These are phyloP conservation scores for Ampelocalamus luodianensis DNA, from an alignment of 176 grass and related monocot genomes.

Conservation along the genomic window DNA sequence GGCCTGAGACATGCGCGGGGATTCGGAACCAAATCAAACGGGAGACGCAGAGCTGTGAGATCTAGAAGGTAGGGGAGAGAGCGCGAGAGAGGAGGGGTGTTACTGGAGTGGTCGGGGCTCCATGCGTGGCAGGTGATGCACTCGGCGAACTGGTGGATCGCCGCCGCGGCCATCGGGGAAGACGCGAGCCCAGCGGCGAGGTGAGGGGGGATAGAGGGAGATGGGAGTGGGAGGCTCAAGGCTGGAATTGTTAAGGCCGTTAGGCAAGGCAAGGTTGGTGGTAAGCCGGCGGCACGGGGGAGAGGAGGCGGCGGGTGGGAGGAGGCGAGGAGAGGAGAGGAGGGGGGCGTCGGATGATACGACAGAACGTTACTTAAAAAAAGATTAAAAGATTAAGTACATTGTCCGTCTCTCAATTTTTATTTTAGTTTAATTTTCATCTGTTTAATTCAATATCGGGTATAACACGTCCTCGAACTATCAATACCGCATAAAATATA, in stretches of 20 bases:
- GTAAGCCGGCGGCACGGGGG: background rate
- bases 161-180: conserved; percentile 62
- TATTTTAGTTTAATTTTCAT: too few relatives aligned
- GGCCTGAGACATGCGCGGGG: background rate
- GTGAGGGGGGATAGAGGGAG: background rate
- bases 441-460: too few relatives aligned
- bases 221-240: background rate
- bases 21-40: background rate
- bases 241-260: background rate
- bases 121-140: conserved; percentile 99
- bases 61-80: conserved; percentile 35
- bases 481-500: too few relatives aligned
- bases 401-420: too few relatives aligned
- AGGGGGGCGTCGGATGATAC: background rate
- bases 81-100: background rate
- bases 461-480: too few relatives aligned
- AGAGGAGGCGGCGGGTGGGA: background rate
- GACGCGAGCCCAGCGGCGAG: background rate
- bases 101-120: conserved; percentile 90
- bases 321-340: background rate
- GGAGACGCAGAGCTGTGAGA: background rate
- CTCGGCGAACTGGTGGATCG: conserved; percentile 95
- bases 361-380: too few relatives aligned
- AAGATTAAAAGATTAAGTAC: too few relatives aligned
- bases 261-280: background rate